Evolutionary conservation across 768 basidiomycete species (phyloP).

Genomic region (Serendipita sp.): DNA sequence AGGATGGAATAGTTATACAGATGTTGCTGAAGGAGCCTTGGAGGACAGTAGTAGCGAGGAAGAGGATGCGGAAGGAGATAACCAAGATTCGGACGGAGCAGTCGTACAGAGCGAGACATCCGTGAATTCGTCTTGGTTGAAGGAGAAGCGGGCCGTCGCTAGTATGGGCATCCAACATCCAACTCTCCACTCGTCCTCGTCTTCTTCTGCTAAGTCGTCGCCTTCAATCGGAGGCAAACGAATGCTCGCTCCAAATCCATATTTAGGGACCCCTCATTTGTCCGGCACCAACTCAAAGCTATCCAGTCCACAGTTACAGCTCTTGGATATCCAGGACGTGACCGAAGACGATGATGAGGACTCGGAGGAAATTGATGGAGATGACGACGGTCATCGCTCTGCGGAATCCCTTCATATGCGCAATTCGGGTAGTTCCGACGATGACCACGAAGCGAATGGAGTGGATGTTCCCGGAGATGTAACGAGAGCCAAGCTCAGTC

Average conservation of each 20-base stretch:
- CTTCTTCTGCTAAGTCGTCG: not conserved
- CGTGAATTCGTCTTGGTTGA: not conserved
- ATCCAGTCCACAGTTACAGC: not conserved
- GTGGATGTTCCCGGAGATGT: not conserved
- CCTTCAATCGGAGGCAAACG: not conserved
- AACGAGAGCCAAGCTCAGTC: not conserved
- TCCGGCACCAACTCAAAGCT: not conserved
- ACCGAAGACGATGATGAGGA: not conserved
- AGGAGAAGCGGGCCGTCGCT: not conserved
- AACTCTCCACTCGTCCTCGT: slow-evolving; percentile 1
- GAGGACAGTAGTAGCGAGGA: slow-evolving; percentile 20
- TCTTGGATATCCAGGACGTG: slow-evolving; percentile 1
- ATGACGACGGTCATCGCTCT: not conserved
- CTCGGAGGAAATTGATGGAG: not conserved
- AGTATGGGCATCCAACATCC: not conserved
- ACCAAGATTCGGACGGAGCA: slow-evolving; percentile 3
- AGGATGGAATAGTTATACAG: not conserved
- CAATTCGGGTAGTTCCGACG: not conserved
- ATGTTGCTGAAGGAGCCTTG: slow-evolving; percentile 20
- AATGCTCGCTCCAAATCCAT: not conserved
- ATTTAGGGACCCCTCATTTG: not conserved
- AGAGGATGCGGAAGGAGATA: slow-evolving; percentile 18
- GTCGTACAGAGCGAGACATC: not conserved
- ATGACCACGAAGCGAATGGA: not conserved
- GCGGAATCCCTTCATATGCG: not conserved